Evolutionary conservation across 2,329 filamentous ascomycete species (phyloP).

Genomic region (Xylariaceae sp.): DNA sequence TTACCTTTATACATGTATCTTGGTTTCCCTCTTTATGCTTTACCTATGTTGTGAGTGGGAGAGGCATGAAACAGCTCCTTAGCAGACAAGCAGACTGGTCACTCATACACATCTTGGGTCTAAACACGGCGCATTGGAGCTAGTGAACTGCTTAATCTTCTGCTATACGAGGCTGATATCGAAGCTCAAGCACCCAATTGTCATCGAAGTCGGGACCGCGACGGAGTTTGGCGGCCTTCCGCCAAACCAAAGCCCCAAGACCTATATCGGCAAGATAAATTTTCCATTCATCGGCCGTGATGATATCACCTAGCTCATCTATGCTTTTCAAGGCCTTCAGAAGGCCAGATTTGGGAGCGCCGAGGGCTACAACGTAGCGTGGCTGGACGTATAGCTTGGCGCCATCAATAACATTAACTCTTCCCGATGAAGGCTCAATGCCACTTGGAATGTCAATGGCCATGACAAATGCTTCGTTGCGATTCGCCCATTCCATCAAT

Average conservation of each 20-base stretch:
- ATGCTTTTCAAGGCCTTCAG: slow-evolving; percentile 75
- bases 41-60: no score
- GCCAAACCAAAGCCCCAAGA: slow-evolving; percentile 81
- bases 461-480: slow-evolving; percentile 80
- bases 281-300: slow-evolving; percentile 70
- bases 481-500: slow-evolving; percentile 92
- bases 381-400: slow-evolving; percentile 80
- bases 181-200: slow-evolving; percentile 81
- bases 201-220: slow-evolving; percentile 88
- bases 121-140: background rate
- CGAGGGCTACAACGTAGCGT: slow-evolving; percentile 83
- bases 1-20: no score
- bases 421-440: slow-evolving; percentile 79
- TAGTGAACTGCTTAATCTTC: slow-evolving; percentile 11
- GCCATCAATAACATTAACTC: slow-evolving; percentile 72
- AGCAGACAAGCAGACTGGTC: no score
- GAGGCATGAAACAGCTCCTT: no score
- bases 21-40: no score
- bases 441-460: slow-evolving; percentile 93
- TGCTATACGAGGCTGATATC: slow-evolving; percentile 46
- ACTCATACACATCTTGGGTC: background rate
- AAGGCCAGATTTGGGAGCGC: slow-evolving; percentile 84
- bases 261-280: slow-evolving; percentile 88
- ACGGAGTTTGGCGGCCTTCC: slow-evolving; percentile 79
- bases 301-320: slow-evolving; percentile 54